A percentile compares a stretch with the other conserved stretches of the same genome.
Evolutionary conservation across 441 rosid species (phyloP).

Genomic region (Bocquillonia castaneifolia): DNA sequence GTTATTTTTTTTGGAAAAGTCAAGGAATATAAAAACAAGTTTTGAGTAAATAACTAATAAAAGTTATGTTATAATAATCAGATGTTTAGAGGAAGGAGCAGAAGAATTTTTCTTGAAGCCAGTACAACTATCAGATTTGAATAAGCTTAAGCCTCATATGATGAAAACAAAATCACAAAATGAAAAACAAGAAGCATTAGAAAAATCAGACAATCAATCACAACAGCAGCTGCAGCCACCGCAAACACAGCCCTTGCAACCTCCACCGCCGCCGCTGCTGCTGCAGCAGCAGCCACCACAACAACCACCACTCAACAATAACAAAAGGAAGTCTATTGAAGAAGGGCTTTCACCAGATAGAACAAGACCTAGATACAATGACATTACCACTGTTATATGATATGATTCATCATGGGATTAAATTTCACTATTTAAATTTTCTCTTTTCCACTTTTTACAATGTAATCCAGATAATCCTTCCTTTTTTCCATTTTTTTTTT

Average conservation of each 20-base stretch:
- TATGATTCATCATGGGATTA: no score
- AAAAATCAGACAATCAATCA: slow-evolving; percentile 16
- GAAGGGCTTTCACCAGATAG: slow-evolving; percentile 59
- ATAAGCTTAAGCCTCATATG: slow-evolving; percentile 48
- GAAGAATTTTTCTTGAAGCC: slow-evolving; percentile 70
- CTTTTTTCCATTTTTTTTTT: no score
- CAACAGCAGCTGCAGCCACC: slow-evolving; percentile 7
- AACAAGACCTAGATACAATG: slow-evolving; percentile 53
- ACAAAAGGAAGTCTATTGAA: slow-evolving; percentile 65
- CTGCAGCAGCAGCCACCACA: slow-evolving; percentile 14
- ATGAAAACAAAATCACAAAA: slow-evolving; percentile 46
- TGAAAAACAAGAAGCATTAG: slow-evolving; percentile 26
- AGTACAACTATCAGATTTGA: slow-evolving; percentile 50
- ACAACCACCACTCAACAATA: slow-evolving; percentile 27
- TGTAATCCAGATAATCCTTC: no score
- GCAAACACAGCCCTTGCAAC: slow-evolving; percentile 6
- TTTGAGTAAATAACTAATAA: not conserved
- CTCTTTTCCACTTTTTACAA: no score
- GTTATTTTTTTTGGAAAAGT: not conserved
- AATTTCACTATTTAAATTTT: no score
- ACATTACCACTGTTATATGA: slow-evolving; percentile 49
- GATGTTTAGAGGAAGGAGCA: slow-evolving; percentile 76
- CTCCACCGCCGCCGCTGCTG: slow-evolving; percentile 14
- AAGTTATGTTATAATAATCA: slow-evolving; percentile 16
- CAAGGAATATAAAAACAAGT: not conserved